These are phyloP conservation scores for Paramecium sexaurelia DNA, from an alignment of 73 alveolate genomes.

Conservation along the genomic window DNA sequence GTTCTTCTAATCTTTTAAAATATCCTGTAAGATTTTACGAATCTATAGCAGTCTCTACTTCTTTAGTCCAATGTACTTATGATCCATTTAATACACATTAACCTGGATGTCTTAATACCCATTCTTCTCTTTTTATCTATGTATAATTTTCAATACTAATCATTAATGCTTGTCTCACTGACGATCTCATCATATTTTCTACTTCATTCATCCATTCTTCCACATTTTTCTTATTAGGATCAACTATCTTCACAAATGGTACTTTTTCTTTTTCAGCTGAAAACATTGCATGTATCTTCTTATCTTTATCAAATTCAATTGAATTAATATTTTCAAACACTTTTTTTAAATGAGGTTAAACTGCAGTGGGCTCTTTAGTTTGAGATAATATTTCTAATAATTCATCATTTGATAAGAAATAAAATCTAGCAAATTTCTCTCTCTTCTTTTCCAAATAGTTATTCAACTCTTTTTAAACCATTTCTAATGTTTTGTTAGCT, in stretches of 20 bases:
- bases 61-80: conserved; percentile 98
- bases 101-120: conserved; percentile 99
- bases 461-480: conserved; percentile 93
- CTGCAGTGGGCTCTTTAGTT: conserved; percentile 89
- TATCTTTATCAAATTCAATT: conserved; percentile 86
- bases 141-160: conserved; percentile 91
- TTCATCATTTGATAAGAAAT: conserved; percentile 97
- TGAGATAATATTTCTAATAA: conserved; percentile 95
- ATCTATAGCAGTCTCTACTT: conserved; percentile 97
- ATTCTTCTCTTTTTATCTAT: conserved; percentile 92
- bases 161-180: conserved; percentile 92
- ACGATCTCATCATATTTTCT: conserved; percentile 97
- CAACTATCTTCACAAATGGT: conserved; percentile 88
- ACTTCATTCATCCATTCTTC: conserved; percentile 99
- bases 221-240: conserved; percentile 97
- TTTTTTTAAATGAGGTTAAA: conserved; percentile 84
- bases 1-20: conserved; percentile 75
- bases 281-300: conserved; percentile 83
- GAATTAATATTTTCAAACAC: conserved; percentile 96
- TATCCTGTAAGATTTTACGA: conserved; percentile 84
- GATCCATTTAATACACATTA: conserved; percentile 98
- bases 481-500: conserved; percentile 95
- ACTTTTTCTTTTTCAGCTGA: conserved; percentile 87
- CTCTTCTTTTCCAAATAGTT: conserved; percentile 96
- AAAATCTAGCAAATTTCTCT: conserved; percentile 97